Percentiles rank a stretch among this genome's conserved stretches.
Evolutionary conservation across 2,329 filamentous ascomycete genomes (phyloP).

Genomic region (Aspergillus brunneoviolaceus): DNA sequence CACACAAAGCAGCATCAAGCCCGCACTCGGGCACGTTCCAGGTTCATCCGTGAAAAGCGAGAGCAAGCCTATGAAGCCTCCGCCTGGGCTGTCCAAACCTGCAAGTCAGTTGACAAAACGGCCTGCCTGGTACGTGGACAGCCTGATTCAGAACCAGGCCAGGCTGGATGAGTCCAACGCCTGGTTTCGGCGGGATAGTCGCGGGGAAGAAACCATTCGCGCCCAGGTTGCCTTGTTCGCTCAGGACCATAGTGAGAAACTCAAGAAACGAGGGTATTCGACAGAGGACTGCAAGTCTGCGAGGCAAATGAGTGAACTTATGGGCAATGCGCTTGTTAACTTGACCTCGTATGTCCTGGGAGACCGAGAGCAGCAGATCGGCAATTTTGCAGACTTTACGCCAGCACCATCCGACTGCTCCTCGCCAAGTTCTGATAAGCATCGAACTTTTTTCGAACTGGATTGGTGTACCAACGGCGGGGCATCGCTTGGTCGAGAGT

Average conservation of each 20-base stretch:
- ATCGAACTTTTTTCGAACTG: constrained; percentile 27
- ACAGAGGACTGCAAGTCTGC: constrained; percentile 8
- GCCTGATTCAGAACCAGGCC: not conserved
- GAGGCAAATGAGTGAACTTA: constrained; percentile 19
- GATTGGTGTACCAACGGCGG: not conserved
- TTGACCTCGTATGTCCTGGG: constrained; percentile 20
- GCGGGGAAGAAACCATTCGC: constrained; percentile 19
- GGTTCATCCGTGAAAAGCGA: not conserved
- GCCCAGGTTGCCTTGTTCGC: constrained; percentile 21
- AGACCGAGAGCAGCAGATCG: constrained; percentile 7
- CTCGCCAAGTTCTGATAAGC: constrained; percentile 15
- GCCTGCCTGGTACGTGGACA: not conserved
- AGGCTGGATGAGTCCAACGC: constrained; percentile 18
- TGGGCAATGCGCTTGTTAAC: constrained; percentile 25
- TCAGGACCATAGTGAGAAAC: constrained; percentile 13
- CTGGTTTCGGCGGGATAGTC: constrained; percentile 27
- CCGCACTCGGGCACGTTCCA: not conserved
- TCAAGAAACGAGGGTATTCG: not conserved
- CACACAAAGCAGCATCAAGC: not conserved
- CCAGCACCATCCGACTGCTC: constrained; percentile 13
- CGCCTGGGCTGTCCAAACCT: constrained; percentile 21
- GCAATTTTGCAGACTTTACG: constrained; percentile 20
- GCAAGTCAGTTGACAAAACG: not conserved
- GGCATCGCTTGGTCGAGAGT: not conserved
- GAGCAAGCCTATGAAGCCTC: constrained; percentile 7